Percentiles rank a stretch among this genome's conserved stretches.
Conservation (phyloP, 495 filamentous ascomycete species). For the Terfezia boudieri region DNA sequence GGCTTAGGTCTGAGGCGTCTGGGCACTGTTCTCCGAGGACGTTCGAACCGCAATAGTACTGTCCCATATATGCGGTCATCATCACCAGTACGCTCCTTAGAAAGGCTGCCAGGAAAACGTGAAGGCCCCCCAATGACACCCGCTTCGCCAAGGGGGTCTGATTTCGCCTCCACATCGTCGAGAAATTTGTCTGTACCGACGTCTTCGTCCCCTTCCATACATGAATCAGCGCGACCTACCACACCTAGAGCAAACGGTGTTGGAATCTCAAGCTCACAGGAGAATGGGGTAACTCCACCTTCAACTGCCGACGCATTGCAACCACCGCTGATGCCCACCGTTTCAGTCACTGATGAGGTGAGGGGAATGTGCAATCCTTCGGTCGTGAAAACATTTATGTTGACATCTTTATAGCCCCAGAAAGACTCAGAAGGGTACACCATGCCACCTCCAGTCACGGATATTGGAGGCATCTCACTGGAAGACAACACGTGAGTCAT, state of each 20-base stretch:
- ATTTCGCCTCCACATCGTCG: neutral
- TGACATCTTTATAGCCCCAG: constrained; percentile 19
- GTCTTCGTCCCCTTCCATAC: neutral
- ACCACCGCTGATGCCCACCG: constrained; percentile 7
- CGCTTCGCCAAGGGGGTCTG: neutral
- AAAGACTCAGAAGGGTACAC: constrained; percentile 32
- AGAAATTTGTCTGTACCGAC: neutral
- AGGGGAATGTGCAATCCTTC: neutral
- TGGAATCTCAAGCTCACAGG: neutral
- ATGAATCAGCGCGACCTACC: neutral
- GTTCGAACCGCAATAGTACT: constrained; percentile 16
- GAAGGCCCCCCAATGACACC: neutral
- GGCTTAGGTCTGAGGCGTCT: constrained; percentile 16
- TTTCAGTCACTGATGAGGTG: constrained; percentile 10
- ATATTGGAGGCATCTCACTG: neutral
- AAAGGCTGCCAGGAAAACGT: constrained; percentile 6
- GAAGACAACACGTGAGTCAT: constrained; percentile 4
- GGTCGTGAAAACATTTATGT: neutral
- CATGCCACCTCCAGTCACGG: constrained; percentile 16
- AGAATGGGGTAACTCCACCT: constrained; percentile 4
- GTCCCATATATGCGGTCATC: constrained; percentile 14
- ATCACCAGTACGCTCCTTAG: constrained; percentile 7
- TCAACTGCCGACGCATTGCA: constrained; percentile 4
- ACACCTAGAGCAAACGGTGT: neutral
- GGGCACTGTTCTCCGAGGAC: constrained; percentile 16